A percentile compares a stretch with the other conserved stretches of the same genome.
phyloP scores from a whole-genome alignment of 2,329 filamentous ascomycete genomes.

The Ceratocystis variospora region DNA sequence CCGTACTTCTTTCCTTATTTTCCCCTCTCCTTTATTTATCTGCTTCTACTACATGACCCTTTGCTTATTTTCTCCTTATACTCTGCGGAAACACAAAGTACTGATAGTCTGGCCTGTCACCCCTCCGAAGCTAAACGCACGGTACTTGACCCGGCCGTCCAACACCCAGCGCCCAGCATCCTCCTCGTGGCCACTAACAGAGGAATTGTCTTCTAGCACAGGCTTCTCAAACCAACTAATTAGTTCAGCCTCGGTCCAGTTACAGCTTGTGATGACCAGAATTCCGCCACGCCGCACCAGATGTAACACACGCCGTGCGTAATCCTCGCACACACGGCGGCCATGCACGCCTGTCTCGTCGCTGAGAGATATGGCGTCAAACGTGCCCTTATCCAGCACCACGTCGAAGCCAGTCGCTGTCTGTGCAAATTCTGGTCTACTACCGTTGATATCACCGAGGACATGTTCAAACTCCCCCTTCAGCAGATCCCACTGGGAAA shows the following conservation, averaged over 20 bases:
- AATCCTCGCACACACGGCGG: constrained; percentile 57
- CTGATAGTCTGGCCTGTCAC: constrained; percentile 79
- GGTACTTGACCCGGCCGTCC: constrained; percentile 62
- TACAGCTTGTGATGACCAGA: constrained; percentile 85
- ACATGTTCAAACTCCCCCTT: constrained; percentile 29
- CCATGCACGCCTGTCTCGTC: constrained; percentile 39
- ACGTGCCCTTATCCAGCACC: constrained; percentile 94
- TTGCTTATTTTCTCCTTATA: constrained; percentile 10
- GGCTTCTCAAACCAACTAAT: constrained; percentile 55
- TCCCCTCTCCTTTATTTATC: not conserved
- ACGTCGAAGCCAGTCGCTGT: constrained; percentile 58
- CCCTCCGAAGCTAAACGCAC: constrained; percentile 78
- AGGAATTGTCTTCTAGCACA: no score
- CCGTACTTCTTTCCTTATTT: not conserved
- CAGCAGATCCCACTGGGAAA: constrained; percentile 51
- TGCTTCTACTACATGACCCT: not conserved
- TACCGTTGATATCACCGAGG: constrained; percentile 16
- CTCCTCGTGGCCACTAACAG: constrained; percentile 13
- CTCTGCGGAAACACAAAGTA: constrained; percentile 62
- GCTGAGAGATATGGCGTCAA: constrained; percentile 80
- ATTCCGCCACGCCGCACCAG: constrained; percentile 59
- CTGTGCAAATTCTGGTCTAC: not conserved
- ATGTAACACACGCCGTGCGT: constrained; percentile 51
- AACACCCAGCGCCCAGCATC: constrained; percentile 37
- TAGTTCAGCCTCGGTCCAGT: constrained; percentile 91